Evolutionary conservation across 2,329 filamentous ascomycete species (phyloP).

Genomic region (Didymella keratinophila): DNA sequence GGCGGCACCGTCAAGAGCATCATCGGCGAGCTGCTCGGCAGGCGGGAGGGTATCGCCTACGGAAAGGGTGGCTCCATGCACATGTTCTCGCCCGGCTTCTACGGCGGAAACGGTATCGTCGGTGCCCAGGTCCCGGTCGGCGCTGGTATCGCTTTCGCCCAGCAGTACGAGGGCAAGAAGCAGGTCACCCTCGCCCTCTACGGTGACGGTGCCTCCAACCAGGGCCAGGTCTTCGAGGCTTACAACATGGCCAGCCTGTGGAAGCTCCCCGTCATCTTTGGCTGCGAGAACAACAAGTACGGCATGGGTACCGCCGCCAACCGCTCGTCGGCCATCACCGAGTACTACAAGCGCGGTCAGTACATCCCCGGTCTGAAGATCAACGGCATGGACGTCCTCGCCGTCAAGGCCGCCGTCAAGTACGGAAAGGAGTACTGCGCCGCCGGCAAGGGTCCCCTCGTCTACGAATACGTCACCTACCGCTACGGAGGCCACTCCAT

Average conservation of each 20-base stretch:
- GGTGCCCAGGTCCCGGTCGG: conserved; percentile 98
- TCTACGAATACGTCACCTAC: conserved; percentile 99
- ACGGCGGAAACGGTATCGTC: conserved; percentile 98
- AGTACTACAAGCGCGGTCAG: conserved; percentile 99
- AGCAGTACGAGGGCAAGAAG: conserved; percentile 90
- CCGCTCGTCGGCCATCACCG: conserved; percentile 92
- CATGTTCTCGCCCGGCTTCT: conserved; percentile 99
- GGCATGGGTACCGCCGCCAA: conserved; percentile 98
- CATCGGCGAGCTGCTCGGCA: conserved; percentile 93
- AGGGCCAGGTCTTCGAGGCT: conserved; percentile 99
- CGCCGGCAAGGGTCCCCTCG: conserved; percentile 87
- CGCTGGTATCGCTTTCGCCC: conserved; percentile 93
- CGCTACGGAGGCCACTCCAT: conserved; percentile 99
- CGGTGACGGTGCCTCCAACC: conserved; percentile 98
- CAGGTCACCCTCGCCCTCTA: conserved; percentile 90
- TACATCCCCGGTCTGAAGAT: conserved; percentile 99
- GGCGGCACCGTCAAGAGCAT: conserved; percentile 89
- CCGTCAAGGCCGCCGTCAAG: conserved; percentile 94
- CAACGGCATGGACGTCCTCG: conserved; percentile 99
- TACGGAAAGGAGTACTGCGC: conserved; percentile 90
- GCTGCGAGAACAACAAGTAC: conserved; percentile 99
- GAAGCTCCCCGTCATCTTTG: conserved; percentile 94
- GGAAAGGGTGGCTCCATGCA: conserved; percentile 99
- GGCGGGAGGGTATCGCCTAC: conserved; percentile 95
- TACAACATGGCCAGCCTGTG: conserved; percentile 99